Evolutionary conservation across 1,284 basidiomycete species (phyloP).

Genomic region (Marasmius sp.): DNA sequence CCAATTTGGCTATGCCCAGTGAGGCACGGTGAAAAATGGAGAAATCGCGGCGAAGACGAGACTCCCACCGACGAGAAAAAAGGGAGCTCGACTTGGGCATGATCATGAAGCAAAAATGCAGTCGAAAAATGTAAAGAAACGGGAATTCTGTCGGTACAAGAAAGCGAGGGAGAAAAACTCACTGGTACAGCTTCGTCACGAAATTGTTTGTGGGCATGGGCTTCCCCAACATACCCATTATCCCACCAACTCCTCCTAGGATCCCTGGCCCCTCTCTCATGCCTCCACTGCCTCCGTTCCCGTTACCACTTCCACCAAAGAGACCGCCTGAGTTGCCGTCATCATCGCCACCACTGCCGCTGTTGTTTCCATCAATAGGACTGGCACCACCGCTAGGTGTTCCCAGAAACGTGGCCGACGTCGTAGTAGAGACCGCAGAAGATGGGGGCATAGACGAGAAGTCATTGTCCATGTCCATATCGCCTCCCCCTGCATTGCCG

Average conservation of each 20-base stretch:
- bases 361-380: slow-evolving; percentile 52
- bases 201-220: slow-evolving; percentile 77
- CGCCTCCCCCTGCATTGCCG: slow-evolving; percentile 44
- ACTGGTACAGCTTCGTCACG: slow-evolving; percentile 83
- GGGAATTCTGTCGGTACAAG: not conserved
- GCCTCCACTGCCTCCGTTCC: slow-evolving; percentile 24
- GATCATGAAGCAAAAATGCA: not conserved
- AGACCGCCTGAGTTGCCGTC: slow-evolving; percentile 19
- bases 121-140: not conserved
- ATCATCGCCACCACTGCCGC: slow-evolving; percentile 30
- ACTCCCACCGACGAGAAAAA: slow-evolving; percentile 1
- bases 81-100: not conserved
- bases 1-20: too few species aligned
- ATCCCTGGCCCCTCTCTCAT: slow-evolving; percentile 13
- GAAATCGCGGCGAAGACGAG: slow-evolving; percentile 3
- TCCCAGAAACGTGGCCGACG: slow-evolving; percentile 18
- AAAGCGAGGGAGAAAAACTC: slow-evolving; percentile 29
- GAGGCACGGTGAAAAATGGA: too few species aligned
- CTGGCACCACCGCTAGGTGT: slow-evolving; percentile 38
- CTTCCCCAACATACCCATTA: slow-evolving; percentile 59
- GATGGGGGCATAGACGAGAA: slow-evolving; percentile 23
- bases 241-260: slow-evolving; percentile 16
- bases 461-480: slow-evolving; percentile 32
- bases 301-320: slow-evolving; percentile 13
- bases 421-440: slow-evolving; percentile 13